phyloP scores from a whole-genome alignment of 495 filamentous ascomycete genomes.

The Lepidopterella palustris region DNA sequence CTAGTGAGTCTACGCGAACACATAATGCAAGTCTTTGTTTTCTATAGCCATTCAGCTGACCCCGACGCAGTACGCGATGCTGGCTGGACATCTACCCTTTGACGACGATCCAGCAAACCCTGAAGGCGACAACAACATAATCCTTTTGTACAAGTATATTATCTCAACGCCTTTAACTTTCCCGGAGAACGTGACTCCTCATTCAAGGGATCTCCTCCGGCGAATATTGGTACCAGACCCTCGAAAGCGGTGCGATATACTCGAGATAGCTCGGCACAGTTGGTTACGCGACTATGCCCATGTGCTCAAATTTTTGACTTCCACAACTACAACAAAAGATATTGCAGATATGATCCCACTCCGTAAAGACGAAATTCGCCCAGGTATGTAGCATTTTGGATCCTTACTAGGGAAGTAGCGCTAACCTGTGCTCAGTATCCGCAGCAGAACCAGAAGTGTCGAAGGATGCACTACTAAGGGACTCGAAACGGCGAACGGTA shows the following conservation, averaged over 20 bases:
- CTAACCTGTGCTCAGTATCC: constrained; percentile 75
- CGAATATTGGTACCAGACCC: constrained; percentile 93
- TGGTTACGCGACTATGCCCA: constrained; percentile 95
- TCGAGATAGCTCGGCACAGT: constrained; percentile 95
- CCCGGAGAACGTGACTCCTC: constrained; percentile 96
- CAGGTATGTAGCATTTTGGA: constrained; percentile 33
- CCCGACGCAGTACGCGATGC: constrained; percentile 83
- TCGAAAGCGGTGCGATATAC: constrained; percentile 89
- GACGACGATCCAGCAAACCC: constrained; percentile 98
- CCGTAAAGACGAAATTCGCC: constrained; percentile 44
- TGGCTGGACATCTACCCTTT: constrained; percentile 96
- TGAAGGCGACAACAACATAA: constrained; percentile 98
- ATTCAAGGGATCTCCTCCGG: constrained; percentile 84
- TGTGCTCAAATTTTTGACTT: constrained; percentile 92
- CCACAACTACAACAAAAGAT: constrained; percentile 79
- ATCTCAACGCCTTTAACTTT: constrained; percentile 95
- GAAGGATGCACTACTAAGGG: constrained; percentile 58
- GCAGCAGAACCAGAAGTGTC: constrained; percentile 64
- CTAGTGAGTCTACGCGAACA: constrained; percentile 64
- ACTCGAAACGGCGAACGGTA: constrained; percentile 87
- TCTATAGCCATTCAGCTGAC: background rate
- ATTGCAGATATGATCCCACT: constrained; percentile 70
- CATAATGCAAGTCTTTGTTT: background rate
- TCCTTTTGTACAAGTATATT: constrained; percentile 97
- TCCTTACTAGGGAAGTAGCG: constrained; percentile 51